Base-by-base conservation (phyloP, 2,329 filamentous ascomycete species). In the Lecanicillium sp. region DNA sequence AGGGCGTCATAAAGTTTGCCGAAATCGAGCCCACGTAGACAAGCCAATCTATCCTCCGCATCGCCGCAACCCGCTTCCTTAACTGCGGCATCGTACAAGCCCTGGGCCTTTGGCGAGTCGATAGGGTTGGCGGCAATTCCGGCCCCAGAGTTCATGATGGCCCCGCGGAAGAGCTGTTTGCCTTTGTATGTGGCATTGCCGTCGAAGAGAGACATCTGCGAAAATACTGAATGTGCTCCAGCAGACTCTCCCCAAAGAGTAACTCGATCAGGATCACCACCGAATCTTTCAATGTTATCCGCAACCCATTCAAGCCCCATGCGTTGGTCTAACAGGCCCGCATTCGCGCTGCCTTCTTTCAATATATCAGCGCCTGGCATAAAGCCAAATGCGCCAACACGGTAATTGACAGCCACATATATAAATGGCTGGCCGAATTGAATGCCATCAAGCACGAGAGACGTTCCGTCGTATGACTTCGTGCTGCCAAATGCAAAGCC, bases 141-240 rank as follows among this genome's bases (percentile, higher is more conserved):
- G 49, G 73, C 79, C 2, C 85, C 85, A 2, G 81, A 86, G 67
- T 86, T 78, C 86, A 93, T 90, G 56, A 91, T 90, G 21, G 72
- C 86, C 1, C 71, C 86, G 21, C 84, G 78, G 75, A 93, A 91
- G 1, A 93, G 72, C 1, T 81, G 72, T 57, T 84, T 81, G 45
- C 82, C 84, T 2, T 90, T 88, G 68, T 90, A 90, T 1, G 71
- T 82, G 60, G 80, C 78, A 62, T 91, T 72, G 6, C 87, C 87
- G 27, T 80, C 77, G 55, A 87, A 89, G 10, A 90, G 69, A 1
- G 79, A 69, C 78, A 89, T 88, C 56, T 91, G 87, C 57, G 90
- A 79, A 41, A 85, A 77, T 1, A 87, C 84, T 0, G 84, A 89
- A 52, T 90, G 88, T 12, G 80, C 69, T 1, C 84, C 83, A 0